Base-by-base conservation (phyloP, 2,329 filamentous ascomycete genomes). In the Sphaerulina vaccinii region DNA sequence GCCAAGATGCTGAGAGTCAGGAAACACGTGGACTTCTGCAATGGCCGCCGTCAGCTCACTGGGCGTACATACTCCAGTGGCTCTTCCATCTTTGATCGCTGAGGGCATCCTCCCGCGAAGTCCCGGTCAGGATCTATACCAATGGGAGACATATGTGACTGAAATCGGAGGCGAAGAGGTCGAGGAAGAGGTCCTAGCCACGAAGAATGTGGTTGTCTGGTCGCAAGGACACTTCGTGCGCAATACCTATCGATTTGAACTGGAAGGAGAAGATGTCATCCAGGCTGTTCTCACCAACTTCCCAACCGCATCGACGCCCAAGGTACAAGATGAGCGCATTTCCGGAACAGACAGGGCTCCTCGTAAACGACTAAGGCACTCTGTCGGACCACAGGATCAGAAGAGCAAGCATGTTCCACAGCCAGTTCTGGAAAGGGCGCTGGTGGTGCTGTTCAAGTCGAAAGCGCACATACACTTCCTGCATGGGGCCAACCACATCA, bases 391-490 rank as follows among this genome's bases (percentile, higher is more conserved):
- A 19, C 13, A 46, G 22, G 33, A 37, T 13, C 36, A 49, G 9
- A 11, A 21, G 2, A 32, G 11, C 18, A 29, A 29, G n/a, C 16
- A 29, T 16, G 37, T 11, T 5, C 19, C 15, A 4, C 39, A 27
- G 11, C 49, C 51, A 35, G 36, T 23, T 15, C 16, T 49, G 35
- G 49, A 51, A 16, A 53, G 63, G 67, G 90, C 92, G 3, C 74
- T 99, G 55, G 89, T 97, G 6, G 87, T 99, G 43, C 87, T 97
- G 61, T 81, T 99, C 59, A 91, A 88, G 71, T 91, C 89, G 0
- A 92, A 97, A 67, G 90, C 89, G 18, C 92, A 97, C 67, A 83
- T 99, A 59, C 95, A 91, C 75, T 96, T 95, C 68, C 80, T 97
- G 32, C 83, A 87, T 1, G 92, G 92, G 16, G 85, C 89, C 27